Evolutionary conservation across 257 asterid genomes (phyloP).

Genomic region (Solanum pennellii): DNA sequence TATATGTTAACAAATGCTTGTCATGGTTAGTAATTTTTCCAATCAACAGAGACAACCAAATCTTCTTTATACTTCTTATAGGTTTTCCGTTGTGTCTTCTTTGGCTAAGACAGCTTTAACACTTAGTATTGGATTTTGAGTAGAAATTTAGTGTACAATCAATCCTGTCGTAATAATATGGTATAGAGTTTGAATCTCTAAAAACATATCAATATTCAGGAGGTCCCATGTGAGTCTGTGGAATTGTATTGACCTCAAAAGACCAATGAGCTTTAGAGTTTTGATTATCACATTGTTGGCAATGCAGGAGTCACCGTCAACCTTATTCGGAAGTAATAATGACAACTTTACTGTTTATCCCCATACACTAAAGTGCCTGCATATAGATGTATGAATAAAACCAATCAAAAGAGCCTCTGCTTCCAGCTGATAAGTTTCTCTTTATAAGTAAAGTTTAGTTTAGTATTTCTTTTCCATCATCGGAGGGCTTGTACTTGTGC

Average conservation of each 20-base stretch:
- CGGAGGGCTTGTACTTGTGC: neutral
- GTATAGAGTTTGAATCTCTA: neutral
- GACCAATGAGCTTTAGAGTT: neutral
- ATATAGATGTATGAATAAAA: neutral
- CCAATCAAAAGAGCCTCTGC: neutral
- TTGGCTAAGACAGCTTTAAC: neutral
- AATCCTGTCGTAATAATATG: neutral
- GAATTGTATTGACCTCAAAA: neutral
- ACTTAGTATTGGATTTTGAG: neutral
- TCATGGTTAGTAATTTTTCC: neutral
- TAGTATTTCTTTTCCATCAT: neutral
- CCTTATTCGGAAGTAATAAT: neutral
- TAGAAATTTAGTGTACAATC: neutral
- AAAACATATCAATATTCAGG: neutral
- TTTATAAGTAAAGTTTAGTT: neutral
- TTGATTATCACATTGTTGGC: neutral
- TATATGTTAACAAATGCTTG: neutral
- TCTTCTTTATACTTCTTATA: neutral
- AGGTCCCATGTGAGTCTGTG: neutral
- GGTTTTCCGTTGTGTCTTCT: neutral
- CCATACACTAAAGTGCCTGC: neutral
- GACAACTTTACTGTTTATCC: neutral
- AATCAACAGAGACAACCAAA: neutral
- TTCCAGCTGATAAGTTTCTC: neutral
- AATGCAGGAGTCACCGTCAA: neutral